These are phyloP conservation scores for Amaranthus cruentus DNA, from an alignment of 148 eudicot genomes.

Conservation along the genomic window DNA sequence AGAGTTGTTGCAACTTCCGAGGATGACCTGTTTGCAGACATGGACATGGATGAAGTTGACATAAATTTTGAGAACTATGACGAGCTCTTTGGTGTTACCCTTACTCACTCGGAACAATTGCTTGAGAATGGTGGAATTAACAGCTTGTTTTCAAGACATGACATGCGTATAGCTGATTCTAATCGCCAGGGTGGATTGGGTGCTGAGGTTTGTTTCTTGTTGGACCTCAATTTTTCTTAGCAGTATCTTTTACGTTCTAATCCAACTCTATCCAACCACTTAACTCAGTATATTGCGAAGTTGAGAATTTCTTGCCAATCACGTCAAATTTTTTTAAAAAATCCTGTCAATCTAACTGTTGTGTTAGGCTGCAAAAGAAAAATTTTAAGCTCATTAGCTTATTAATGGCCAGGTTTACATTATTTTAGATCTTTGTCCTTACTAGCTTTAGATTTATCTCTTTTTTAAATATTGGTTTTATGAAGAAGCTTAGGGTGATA, in stretches of 20 bases:
- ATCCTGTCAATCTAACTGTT: background rate
- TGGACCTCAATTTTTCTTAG: background rate
- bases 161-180: conserved; percentile 26
- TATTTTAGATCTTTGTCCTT: too few species aligned
- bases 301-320: too few species aligned
- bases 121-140: conserved; percentile 46
- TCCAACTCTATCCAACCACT: background rate
- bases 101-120: conserved; percentile 34
- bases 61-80: conserved; percentile 42
- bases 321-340: background rate
- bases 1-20: conserved; percentile 37
- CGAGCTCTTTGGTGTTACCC: conserved; percentile 43
- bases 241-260: background rate
- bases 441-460: too few species aligned
- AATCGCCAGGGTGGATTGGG: conserved; percentile 20
- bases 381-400: background rate
- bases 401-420: too few species aligned
- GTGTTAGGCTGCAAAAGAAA: background rate
- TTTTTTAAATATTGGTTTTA: too few species aligned
- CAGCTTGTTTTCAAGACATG: conserved; percentile 34
- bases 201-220: conserved; percentile 36
- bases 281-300: background rate
- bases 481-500: too few species aligned
- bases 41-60: conserved; percentile 44
- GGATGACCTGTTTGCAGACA: conserved; percentile 39